Base-by-base conservation (phyloP, 2,329 filamentous ascomycete genomes). In the Phialophora macrospora region DNA sequence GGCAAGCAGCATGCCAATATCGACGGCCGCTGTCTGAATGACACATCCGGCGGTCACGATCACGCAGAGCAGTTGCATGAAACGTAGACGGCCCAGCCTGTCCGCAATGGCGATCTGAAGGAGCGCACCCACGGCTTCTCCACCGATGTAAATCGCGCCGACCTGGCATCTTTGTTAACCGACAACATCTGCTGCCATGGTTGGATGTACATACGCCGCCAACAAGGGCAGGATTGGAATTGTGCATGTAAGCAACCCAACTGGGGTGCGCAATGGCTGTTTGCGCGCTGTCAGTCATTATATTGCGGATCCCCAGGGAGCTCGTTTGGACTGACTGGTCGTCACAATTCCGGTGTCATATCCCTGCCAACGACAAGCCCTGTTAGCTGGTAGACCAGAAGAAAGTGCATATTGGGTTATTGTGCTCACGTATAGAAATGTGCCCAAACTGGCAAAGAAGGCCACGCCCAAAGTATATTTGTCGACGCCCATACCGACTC, bases 1-100 rank as follows among this genome's bases (percentile, higher is more conserved):
- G 61, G 85, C 84, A 26, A 91, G 88, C 66, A 92, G 86, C 69
- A 87, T 82, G 62, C 82, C 85, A 9, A 90, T 80, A 51, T 82
- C 76, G 48, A 73, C 74, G 30, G 83, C 81, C 56, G 82, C 81
- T 52, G 87, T 87, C 81, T 93, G 89, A 51, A 93, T 81, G 65
- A 87, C 76, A 34, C 87, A 84, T 82, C 89, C 89, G 63, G 90
- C 49, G 44, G 84, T 82, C 82, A 91, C 96, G 79, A 93, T 84
- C 12, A 76, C 7, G 74, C 91, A 95, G 68, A 89, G 90, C 3
- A 77, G n/a, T 38, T 67, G 52, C 68, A 70, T 67, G 71, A 85
- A 85, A 2, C 81, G 79, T 46, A 84, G 78, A 8, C 83, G 81
- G 12, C 83, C 83, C 3, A 83, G 79, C 72, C 74, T 80, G 69